A percentile compares a stretch with the other conserved stretches of the same genome.
phyloP scores from a whole-genome alignment of 2,329 filamentous ascomycete genomes.

The Paracorniculantispora psalliotae region DNA sequence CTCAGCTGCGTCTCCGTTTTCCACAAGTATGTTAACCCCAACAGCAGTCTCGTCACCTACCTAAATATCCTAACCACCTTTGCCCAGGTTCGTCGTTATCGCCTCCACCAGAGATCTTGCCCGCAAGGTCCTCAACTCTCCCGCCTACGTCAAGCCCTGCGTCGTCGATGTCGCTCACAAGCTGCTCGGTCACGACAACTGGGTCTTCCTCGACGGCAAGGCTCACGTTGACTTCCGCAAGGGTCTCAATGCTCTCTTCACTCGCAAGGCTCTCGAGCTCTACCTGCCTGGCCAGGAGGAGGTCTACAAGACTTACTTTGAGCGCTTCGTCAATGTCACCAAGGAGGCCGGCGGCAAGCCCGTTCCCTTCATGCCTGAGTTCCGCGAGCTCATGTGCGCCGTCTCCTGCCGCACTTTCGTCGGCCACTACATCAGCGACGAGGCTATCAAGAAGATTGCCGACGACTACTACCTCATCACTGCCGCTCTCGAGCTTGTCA shows the following conservation, averaged over 20 bases:
- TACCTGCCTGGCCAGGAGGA: slow-evolving; percentile 72
- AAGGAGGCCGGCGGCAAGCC: slow-evolving; percentile 48
- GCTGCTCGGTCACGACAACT: slow-evolving; percentile 65
- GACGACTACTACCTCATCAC: slow-evolving; percentile 77
- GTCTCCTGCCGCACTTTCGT: slow-evolving; percentile 76
- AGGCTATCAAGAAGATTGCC: slow-evolving; percentile 67
- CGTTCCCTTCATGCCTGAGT: slow-evolving; percentile 63
- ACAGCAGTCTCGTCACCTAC: too few species aligned
- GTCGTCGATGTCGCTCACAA: slow-evolving; percentile 72
- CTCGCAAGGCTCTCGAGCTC: slow-evolving; percentile 61
- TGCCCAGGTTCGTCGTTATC: slow-evolving; percentile 79
- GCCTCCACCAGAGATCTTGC: slow-evolving; percentile 73
- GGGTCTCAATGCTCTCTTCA: slow-evolving; percentile 70
- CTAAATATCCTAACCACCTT: slow-evolving; percentile 93
- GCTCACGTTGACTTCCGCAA: slow-evolving; percentile 73
- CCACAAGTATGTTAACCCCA: too few species aligned
- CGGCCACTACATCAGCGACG: slow-evolving; percentile 70
- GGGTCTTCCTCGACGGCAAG: slow-evolving; percentile 75
- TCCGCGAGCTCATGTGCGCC: slow-evolving; percentile 75
- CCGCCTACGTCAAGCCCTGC: slow-evolving; percentile 68
- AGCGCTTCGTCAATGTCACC: slow-evolving; percentile 60
- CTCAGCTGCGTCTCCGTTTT: slow-evolving; percentile 80
- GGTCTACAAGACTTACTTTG: slow-evolving; percentile 67
- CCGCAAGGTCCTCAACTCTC: slow-evolving; percentile 78
- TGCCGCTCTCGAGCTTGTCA: slow-evolving; percentile 73